phyloP scores from a whole-genome alignment of 1,284 basidiomycete genomes.

The Leccinum solheimii region DNA sequence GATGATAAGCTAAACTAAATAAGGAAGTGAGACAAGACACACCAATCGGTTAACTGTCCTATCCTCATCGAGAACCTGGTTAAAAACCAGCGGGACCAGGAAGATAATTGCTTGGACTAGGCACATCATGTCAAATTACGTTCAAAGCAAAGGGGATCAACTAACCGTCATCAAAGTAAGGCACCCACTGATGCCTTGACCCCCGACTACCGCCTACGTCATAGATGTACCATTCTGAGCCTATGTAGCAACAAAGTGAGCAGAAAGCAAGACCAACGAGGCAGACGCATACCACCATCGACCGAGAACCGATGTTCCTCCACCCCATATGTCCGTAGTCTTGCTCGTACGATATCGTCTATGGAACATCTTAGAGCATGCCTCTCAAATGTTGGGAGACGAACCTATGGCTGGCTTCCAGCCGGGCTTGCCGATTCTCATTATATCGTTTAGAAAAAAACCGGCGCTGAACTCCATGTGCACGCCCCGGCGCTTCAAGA shows the following conservation, averaged over 20 bases:
- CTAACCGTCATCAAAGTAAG: conserved; percentile 63
- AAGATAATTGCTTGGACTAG: conserved; percentile 49
- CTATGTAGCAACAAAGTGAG: conserved; percentile 28
- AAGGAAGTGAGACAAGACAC: neutral
- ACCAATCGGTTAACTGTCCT: conserved; percentile 41
- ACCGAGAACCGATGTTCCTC: conserved; percentile 64
- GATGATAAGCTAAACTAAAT: neutral
- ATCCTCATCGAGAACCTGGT: conserved; percentile 50
- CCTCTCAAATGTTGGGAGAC: neutral
- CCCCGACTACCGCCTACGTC: conserved; percentile 67
- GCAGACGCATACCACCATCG: conserved; percentile 43
- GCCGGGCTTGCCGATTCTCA: conserved; percentile 51
- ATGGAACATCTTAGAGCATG: neutral
- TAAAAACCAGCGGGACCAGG: conserved; percentile 51
- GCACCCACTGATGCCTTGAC: conserved; percentile 60
- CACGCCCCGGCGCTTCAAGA: conserved; percentile 49
- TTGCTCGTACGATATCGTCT: conserved; percentile 66
- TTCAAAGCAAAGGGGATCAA: neutral
- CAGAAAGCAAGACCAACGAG: conserved; percentile 11
- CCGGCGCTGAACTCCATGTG: conserved; percentile 59
- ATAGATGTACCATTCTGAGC: conserved; percentile 63
- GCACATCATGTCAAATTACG: conserved; percentile 6
- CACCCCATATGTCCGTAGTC: conserved; percentile 66
- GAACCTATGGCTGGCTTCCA: conserved; percentile 61
- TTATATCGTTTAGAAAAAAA: conserved; percentile 68